Conservation (phyloP, 2,329 filamentous ascomycete species). For the Alternaria incomplexa region DNA sequence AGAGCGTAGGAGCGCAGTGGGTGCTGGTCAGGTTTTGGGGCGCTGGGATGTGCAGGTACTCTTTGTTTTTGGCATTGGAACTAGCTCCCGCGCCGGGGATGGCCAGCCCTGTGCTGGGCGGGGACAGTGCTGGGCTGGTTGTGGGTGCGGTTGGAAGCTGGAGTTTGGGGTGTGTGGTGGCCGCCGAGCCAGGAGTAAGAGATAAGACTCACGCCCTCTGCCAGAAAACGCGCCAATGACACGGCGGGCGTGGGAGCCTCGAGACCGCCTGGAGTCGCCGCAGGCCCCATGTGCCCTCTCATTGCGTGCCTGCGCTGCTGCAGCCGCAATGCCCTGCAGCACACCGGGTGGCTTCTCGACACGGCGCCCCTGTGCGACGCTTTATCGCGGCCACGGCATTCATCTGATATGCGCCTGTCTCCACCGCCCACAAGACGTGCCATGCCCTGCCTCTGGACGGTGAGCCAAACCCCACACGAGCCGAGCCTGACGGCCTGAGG, state of each 20-base stretch:
- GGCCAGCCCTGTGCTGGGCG: conserved; percentile 33
- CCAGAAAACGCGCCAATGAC: conserved; percentile 23
- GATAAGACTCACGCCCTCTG: conserved; percentile 30
- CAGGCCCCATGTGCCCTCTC: conserved; percentile 10
- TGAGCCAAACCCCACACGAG: conserved; percentile 23
- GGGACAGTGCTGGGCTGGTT: conserved; percentile 22
- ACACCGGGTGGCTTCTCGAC: neutral
- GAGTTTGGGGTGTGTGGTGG: conserved; percentile 22
- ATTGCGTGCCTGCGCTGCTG: conserved; percentile 24
- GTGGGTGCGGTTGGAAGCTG: conserved; percentile 23
- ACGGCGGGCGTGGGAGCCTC: conserved; percentile 18
- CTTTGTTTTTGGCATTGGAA: conserved; percentile 37
- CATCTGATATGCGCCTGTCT: neutral
- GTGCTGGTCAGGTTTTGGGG: conserved; percentile 16
- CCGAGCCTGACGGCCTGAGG: conserved; percentile 7
- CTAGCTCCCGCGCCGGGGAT: conserved; percentile 45
- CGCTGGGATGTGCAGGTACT: conserved; percentile 41
- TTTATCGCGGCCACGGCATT: conserved; percentile 8
- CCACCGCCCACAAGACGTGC: neutral
- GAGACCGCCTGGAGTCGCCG: conserved; percentile 10
- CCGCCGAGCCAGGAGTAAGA: conserved; percentile 29
- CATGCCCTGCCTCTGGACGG: neutral
- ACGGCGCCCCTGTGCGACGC: neutral
- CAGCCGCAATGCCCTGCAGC: conserved; percentile 26
- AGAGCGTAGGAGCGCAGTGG: neutral